A percentile compares a stretch with the other conserved stretches of the same genome.
phyloP scores from a whole-genome alignment of 305 asterid species.

The Coffea humblotiana region DNA sequence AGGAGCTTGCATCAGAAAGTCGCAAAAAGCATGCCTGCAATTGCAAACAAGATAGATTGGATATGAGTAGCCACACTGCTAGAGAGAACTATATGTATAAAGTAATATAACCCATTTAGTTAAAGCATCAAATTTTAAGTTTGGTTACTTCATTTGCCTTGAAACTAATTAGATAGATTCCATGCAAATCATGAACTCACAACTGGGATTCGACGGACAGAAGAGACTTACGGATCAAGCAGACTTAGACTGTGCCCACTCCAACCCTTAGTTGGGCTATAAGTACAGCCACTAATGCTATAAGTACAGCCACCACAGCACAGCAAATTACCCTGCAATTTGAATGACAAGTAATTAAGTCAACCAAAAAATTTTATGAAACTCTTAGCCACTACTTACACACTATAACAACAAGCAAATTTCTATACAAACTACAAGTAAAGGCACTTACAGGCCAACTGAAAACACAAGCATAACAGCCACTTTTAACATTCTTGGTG shows the following conservation, averaged over 20 bases:
- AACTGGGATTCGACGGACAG: not conserved
- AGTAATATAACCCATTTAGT: not conserved
- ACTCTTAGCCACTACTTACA: not conserved
- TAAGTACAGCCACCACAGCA: slow-evolving; percentile 70
- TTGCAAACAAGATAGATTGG: slow-evolving; percentile 18
- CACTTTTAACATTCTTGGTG: slow-evolving; percentile 90
- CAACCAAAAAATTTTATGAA: slow-evolving; percentile 5
- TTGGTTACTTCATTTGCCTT: not conserved
- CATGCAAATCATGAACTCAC: not conserved
- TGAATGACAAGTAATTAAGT: slow-evolving; percentile 2
- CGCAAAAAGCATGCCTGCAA: slow-evolving; percentile 96
- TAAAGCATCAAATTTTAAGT: not conserved
- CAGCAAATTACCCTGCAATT: slow-evolving; percentile 70
- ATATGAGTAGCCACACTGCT: not conserved
- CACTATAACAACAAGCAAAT: not conserved
- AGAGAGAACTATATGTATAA: not conserved
- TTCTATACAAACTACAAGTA: not conserved
- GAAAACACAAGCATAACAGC: slow-evolving; percentile 83
- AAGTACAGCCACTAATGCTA: slow-evolving; percentile 96
- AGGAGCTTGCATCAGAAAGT: slow-evolving; percentile 94
- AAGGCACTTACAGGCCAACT: slow-evolving; percentile 68
- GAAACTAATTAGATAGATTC: not conserved
- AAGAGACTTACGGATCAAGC: slow-evolving; percentile 87
- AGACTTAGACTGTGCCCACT: slow-evolving; percentile 97
- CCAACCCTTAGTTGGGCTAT: slow-evolving; percentile 99